phyloP scores from a whole-genome alignment of 2,329 filamentous ascomycete species.

The Colletotrichum theobromicola region DNA sequence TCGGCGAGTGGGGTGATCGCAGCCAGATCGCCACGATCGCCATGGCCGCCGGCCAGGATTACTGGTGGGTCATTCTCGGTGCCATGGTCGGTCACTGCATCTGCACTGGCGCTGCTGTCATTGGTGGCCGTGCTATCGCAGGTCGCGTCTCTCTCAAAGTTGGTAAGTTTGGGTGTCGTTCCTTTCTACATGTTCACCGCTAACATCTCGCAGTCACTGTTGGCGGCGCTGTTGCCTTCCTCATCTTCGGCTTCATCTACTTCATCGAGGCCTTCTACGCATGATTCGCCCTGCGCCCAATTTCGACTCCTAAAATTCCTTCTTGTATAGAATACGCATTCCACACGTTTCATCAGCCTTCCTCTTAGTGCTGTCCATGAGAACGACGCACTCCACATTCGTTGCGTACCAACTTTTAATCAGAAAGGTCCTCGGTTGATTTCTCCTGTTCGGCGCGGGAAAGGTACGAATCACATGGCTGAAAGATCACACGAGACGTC shows the following conservation, averaged over 20 bases:
- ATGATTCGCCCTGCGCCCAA: conserved; percentile 29
- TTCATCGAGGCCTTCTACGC: conserved; percentile 77
- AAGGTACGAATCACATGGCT: background rate
- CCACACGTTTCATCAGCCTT: background rate
- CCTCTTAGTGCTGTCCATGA: background rate
- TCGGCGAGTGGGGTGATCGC: conserved; percentile 97
- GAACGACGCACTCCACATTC: background rate
- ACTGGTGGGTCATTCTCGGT: conserved; percentile 97
- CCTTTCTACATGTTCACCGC: conserved; percentile 1
- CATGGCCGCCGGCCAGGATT: conserved; percentile 97
- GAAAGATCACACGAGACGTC: conserved; percentile 1
- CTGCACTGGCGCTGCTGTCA: conserved; percentile 89
- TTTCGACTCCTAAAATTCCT: background rate
- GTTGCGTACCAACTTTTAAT: conserved; percentile 2
- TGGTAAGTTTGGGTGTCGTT: conserved; percentile 69
- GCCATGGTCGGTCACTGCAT: conserved; percentile 85
- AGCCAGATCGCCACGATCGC: conserved; percentile 98
- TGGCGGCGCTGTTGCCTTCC: conserved; percentile 87
- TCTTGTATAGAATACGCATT: conserved; percentile 11
- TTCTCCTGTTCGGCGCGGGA: background rate
- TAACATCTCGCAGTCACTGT: conserved; percentile 74
- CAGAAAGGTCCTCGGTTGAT: background rate
- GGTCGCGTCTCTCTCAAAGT: conserved; percentile 94
- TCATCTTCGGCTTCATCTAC: conserved; percentile 92
- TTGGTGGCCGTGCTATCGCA: conserved; percentile 91